These are phyloP conservation scores for Geotrichum restrictum DNA, from an alignment of 1,139 yeast genomes.

Conservation along the genomic window DNA sequence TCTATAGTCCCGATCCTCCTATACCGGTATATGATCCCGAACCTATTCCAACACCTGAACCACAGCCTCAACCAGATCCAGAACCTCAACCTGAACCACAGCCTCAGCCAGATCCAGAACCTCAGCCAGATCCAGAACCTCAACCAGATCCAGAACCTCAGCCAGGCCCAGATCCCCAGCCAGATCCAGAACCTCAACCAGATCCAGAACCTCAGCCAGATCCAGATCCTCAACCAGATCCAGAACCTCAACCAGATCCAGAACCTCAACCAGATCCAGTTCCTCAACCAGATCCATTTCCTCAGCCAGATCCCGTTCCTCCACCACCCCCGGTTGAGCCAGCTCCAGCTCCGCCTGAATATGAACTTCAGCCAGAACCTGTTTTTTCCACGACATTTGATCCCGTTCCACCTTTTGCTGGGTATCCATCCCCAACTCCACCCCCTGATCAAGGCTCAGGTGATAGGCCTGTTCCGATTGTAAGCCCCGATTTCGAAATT, in stretches of 20 bases:
- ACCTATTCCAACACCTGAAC: neutral
- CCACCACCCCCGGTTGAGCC: neutral
- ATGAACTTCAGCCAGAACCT: neutral
- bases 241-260: neutral
- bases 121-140: neutral
- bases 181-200: no score
- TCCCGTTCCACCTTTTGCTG: neutral
- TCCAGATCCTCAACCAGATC: neutral
- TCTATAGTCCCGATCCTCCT: no score
- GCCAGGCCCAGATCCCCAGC: neutral
- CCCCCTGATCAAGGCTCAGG: neutral
- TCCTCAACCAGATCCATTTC: neutral
- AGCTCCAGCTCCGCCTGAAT: neutral
- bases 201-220: no score
- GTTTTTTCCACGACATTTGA: neutral
- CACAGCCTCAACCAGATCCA: no score
- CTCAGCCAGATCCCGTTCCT: neutral
- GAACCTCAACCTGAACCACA: neutral
- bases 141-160: neutral
- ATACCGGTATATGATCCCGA: no score
- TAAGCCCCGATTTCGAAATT: constrained; percentile 1
- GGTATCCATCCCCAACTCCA: no score
- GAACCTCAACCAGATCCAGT: neutral
- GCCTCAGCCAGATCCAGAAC: neutral
- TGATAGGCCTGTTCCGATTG: neutral